A percentile compares a stretch with the other conserved stretches of the same genome.
Evolutionary conservation across 495 filamentous ascomycete species (phyloP).

Genomic region (Penicillium alfredii): DNA sequence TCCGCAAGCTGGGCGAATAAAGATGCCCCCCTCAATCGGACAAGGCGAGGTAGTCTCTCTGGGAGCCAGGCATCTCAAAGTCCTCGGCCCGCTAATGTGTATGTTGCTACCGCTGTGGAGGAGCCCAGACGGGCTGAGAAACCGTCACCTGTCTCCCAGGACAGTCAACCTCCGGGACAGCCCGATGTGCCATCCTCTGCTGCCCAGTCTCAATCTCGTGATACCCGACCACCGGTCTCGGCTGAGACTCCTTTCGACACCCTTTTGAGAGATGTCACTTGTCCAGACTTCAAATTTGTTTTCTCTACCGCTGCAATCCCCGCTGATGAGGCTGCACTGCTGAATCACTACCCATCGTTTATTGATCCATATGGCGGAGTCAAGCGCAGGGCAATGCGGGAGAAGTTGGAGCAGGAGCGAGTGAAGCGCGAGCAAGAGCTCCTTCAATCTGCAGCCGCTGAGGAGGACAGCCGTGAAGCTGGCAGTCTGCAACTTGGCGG

Average conservation of each 20-base stretch:
- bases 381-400: conserved; percentile 65
- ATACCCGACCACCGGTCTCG: conserved; percentile 16
- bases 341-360: conserved; percentile 65
- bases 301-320: conserved; percentile 49
- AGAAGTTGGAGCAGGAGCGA: conserved; percentile 59
- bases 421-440: conserved; percentile 55
- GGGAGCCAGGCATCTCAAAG: conserved; percentile 76
- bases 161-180: conserved; percentile 20
- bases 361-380: conserved; percentile 74
- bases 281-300: conserved; percentile 54
- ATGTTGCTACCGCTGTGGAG: conserved; percentile 43
- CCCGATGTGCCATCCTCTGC: conserved; percentile 20
- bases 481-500: conserved; percentile 87
- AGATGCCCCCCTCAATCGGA: conserved; percentile 59
- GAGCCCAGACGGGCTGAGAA: conserved; percentile 38
- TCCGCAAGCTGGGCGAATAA: conserved; percentile 90
- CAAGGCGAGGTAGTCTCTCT: conserved; percentile 67
- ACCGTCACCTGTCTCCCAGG: conserved; percentile 21
- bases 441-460: conserved; percentile 41
- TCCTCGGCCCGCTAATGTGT: conserved; percentile 61
- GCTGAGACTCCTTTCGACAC: conserved; percentile 35
- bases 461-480: conserved; percentile 61
- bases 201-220: conserved; percentile 13
- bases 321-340: conserved; percentile 48
- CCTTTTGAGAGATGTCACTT: conserved; percentile 48